Base-by-base conservation (phyloP, 179 eudicot species). In the Beta macrorhiza region DNA sequence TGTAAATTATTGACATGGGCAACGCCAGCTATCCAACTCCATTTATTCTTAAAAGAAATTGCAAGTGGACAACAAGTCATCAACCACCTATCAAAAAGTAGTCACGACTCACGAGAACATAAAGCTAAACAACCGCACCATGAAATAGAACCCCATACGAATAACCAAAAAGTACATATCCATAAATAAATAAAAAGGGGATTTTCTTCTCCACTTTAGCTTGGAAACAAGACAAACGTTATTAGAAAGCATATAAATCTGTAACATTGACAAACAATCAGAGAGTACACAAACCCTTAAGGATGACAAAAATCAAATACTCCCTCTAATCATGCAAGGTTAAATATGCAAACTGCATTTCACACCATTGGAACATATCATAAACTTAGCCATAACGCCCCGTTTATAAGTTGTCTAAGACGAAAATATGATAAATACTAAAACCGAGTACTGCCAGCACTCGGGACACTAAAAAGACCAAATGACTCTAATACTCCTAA, bases 401-500 rank as follows among this genome's bases (percentile, higher is more conserved):
- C 20, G 37, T 80, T 72, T 52, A 59, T 19, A 49, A 55, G 25
- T 74, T 3, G 68, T 49, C 77, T 59, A 57, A 55, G 55, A 64
- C 0, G 29, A 52, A 2, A 62, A 56, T 1, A 37, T 37, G 42
- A 37, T 37, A 11, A 78, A 72, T 64, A 20, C 83, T 82, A 76
- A 56, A 61, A 5, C 63, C 11, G 80, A 76, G 69, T 44, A 58
- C 63, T 71, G 51, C 55, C 67, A 45, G 56, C n/a, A 17, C 77
- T 76, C 77, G 15, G 53, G 22, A 76, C 80, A 49, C 52, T 49
- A 49, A 61, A 71, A 25, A 79, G 56, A 82, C 63, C 58, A 80
- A 76, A 79, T 65, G 56, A 59, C 74, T 75, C 68, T 58, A 74
- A 72, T 63, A 74, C 78, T 73, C 86, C 84, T 87, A 80, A 67